These are phyloP conservation scores for Amphibolis antarctica DNA, from an alignment of 106 monocot species.

Conservation along the genomic window DNA sequence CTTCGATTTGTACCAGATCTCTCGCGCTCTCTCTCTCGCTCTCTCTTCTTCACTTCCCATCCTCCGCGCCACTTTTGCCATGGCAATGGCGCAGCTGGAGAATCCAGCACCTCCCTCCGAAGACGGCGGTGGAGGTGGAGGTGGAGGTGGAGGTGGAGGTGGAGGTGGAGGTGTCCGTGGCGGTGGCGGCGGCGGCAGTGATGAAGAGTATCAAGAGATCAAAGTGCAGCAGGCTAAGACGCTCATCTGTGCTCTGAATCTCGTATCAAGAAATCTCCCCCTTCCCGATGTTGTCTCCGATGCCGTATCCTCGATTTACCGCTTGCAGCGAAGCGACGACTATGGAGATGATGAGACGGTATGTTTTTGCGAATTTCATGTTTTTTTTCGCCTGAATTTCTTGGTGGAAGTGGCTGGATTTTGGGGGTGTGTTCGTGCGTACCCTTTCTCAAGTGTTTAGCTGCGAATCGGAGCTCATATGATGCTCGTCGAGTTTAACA, in stretches of 20 bases:
- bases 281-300: constrained; percentile 26
- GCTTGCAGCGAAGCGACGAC: background rate
- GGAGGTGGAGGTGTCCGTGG: constrained; percentile 1
- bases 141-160: constrained; percentile 3
- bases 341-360: constrained; percentile 3
- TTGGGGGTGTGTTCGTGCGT: background rate
- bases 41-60: background rate
- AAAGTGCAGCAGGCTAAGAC: constrained; percentile 21
- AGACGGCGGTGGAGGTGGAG: constrained; percentile 16
- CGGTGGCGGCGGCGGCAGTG: background rate
- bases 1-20: background rate
- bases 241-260: constrained; percentile 32
- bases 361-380: background rate
- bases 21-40: background rate
- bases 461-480: too few relatives aligned
- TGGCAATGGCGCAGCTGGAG: background rate
- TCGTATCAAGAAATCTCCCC: constrained; percentile 25
- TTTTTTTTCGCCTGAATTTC: background rate
- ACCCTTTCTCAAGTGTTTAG: background rate
- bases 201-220: too few relatives aligned
- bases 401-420: background rate
- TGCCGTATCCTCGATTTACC: constrained; percentile 25
- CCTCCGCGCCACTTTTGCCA: background rate
- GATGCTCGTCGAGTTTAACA: too few relatives aligned
- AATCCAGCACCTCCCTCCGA: background rate